phyloP scores from a whole-genome alignment of 306 rosid species.

The Gastrolobium bilobum region DNA sequence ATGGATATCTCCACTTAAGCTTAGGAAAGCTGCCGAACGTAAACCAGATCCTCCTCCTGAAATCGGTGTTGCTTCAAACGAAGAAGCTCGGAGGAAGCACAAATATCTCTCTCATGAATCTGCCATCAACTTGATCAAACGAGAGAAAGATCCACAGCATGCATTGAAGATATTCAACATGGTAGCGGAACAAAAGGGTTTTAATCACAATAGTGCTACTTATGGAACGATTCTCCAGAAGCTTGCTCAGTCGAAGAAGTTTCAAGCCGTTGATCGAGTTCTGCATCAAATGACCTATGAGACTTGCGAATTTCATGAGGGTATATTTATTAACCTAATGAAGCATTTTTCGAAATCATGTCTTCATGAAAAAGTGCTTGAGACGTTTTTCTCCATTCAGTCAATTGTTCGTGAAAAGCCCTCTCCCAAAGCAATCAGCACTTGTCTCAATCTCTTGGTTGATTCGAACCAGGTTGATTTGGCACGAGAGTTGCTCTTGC shows the following conservation, averaged over 20 bases:
- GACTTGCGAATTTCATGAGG: constrained; percentile 88
- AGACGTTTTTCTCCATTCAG: constrained; percentile 68
- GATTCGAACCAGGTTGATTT: constrained; percentile 74
- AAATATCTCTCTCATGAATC: constrained; percentile 70
- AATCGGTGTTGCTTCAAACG: constrained; percentile 7
- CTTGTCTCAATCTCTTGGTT: constrained; percentile 83
- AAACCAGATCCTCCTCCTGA: constrained; percentile 67
- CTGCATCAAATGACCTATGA: constrained; percentile 82
- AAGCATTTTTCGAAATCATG: constrained; percentile 73
- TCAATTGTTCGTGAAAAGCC: constrained; percentile 79
- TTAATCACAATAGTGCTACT: constrained; percentile 76
- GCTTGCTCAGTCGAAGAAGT: constrained; percentile 77
- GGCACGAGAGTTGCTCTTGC: constrained; percentile 70
- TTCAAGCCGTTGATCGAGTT: constrained; percentile 73
- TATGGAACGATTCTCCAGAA: constrained; percentile 76
- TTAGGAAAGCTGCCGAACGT: constrained; percentile 53
- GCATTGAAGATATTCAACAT: constrained; percentile 81
- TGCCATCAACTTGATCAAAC: constrained; percentile 73
- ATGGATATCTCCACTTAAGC: constrained; percentile 76
- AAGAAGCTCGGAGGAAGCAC: constrained; percentile 55
- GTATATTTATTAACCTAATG: constrained; percentile 82
- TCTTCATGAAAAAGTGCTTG: constrained; percentile 75
- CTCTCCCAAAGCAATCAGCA: constrained; percentile 78
- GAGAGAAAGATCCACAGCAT: constrained; percentile 82
- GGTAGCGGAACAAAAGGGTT: constrained; percentile 81